phyloP scores from a whole-genome alignment of 495 filamentous ascomycete species.

The Xylaria sp. region DNA sequence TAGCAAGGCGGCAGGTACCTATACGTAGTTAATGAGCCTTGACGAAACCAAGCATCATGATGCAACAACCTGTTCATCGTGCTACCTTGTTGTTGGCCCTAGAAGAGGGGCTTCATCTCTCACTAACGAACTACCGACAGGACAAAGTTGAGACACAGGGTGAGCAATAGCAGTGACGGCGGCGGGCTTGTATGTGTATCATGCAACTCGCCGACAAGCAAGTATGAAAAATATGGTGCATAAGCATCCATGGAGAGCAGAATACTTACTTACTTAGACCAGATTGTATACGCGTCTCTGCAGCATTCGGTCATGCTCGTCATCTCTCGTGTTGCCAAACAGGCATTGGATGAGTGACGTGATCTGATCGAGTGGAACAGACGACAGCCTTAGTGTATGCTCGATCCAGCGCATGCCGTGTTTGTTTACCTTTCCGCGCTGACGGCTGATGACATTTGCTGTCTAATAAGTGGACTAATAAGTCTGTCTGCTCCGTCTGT shows the following conservation, averaged over 20 bases:
- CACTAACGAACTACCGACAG: background rate
- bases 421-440: slow-evolving; percentile 18
- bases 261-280: no score
- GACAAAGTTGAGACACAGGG: background rate
- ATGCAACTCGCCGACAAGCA: slow-evolving; percentile 10
- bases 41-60: background rate
- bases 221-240: background rate
- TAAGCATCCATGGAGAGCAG: no score
- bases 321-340: slow-evolving; percentile 30
- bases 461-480: background rate
- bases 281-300: slow-evolving; percentile 9
- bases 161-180: background rate
- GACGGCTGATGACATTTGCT: slow-evolving; percentile 22
- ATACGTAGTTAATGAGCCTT: no score
- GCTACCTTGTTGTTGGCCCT: background rate
- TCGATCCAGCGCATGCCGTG: slow-evolving; percentile 17
- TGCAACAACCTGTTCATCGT: background rate
- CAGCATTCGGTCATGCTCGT: slow-evolving; percentile 19
- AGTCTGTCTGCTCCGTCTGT: background rate
- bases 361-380: slow-evolving; percentile 34
- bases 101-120: background rate
- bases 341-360: slow-evolving; percentile 36
- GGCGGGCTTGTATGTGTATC: background rate
- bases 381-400: background rate
- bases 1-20: background rate